Conservation (phyloP, 805 yeast species). For the Monosporozyma servazzii region DNA sequence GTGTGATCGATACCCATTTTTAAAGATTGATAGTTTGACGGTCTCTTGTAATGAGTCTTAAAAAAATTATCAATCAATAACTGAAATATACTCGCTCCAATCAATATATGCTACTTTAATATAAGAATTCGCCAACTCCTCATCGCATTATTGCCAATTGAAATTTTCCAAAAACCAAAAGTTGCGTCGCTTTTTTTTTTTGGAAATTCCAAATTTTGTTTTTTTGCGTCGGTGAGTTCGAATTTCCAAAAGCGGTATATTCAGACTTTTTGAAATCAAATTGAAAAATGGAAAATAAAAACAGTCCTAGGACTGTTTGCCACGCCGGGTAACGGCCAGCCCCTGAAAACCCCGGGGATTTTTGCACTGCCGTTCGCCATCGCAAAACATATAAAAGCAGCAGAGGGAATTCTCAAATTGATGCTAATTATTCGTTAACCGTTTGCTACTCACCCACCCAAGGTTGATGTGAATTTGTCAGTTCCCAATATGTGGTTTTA, state of each 20-base stretch:
- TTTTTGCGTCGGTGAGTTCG: neutral
- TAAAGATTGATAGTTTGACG: neutral
- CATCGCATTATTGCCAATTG: neutral
- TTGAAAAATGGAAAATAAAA: neutral
- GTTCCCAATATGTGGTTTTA: neutral
- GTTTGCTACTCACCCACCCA: no score
- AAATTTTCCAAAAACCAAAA: neutral
- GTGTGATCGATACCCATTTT: conserved; percentile 97
- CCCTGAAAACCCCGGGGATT: neutral
- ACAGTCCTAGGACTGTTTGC: neutral
- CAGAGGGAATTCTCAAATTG: neutral
- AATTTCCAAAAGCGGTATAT: neutral
- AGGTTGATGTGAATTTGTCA: no score
- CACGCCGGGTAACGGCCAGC: neutral
- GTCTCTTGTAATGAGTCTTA: neutral
- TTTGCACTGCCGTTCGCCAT: neutral
- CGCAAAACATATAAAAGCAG: neutral
- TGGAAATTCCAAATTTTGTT: no score
- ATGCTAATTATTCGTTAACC: no score
- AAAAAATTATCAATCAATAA: no score
- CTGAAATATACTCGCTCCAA: neutral
- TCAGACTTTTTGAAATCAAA: neutral
- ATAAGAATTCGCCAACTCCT: neutral
- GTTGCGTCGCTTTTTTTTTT: neutral
- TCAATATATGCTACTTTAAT: neutral